Base-by-base conservation (phyloP, 495 filamentous ascomycete genomes). In the Aspergillus carlsbadensis region DNA sequence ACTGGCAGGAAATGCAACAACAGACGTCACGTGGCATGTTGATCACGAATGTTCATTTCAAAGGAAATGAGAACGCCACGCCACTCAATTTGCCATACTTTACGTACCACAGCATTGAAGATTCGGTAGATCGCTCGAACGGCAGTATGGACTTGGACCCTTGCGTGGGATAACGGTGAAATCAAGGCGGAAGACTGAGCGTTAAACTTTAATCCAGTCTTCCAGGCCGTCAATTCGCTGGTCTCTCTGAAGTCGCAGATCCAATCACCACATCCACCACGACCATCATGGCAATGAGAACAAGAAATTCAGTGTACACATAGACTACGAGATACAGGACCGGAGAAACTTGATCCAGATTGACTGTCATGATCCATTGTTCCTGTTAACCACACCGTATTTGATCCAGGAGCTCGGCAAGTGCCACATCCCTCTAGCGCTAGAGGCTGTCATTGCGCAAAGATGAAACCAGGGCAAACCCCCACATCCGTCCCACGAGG, bases 401-500 rank as follows among this genome's bases (percentile, higher is more conserved):
- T 29, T 29, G 26, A 29, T 29, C 26, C 26, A 29, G 26, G 26
- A 4, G 26, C 26, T 8, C 8, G 26, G 26, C 26, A 29, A 4
- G 26, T 29, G 26, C 26, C 26, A 8, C 26, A 3, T 29, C 26
- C 26, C 26, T 4, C 26, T 29, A 42, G 42, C 57, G 61, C 57
- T 58, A 52, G 51, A 54, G 51, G 50, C 57, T 56, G 57, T 57
- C 56, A 24, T 21, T 43, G 41, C n/a, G 41, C 15, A 21, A 50
- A 39, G 34, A 20, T 50, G 34, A 53, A 58, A 24, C 39, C 55
- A 65, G 58, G 55, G 58, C 50, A 52, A 36, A 52, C 60, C 63
- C 58, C 63, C 63, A 63, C 63, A 63, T 40, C 47, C 34, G 21
- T 59, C 36, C 63, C 63, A 66, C 58, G 63, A 66, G 63, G 60